phyloP scores from a whole-genome alignment of 306 rosid genomes.

The Cicer cuneatum region DNA sequence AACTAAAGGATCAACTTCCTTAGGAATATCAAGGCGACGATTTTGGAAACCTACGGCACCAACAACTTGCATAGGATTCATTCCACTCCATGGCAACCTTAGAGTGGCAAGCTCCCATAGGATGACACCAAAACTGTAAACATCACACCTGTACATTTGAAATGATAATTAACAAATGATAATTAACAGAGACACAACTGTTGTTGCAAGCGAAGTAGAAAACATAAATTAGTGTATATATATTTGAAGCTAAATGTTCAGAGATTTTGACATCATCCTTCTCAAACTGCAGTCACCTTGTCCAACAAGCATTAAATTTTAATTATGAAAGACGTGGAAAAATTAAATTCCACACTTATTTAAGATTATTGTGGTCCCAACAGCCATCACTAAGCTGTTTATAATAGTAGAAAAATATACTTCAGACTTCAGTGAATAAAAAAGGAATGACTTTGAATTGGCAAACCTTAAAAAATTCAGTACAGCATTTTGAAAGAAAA shows the following conservation, averaged over 20 bases:
- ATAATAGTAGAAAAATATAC: not conserved
- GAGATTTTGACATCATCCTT: conserved; percentile 15
- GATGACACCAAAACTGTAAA: conserved; percentile 97
- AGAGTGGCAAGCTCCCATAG: conserved; percentile 98
- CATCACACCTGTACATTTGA: conserved; percentile 81
- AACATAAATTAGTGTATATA: conserved; percentile 1
- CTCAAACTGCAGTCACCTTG: conserved; percentile 33
- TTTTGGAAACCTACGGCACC: conserved; percentile 99
- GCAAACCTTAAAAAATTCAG: conserved; percentile 3
- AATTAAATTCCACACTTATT: conserved; percentile 18
- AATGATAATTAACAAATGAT: conserved; percentile 31
- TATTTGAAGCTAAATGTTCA: conserved; percentile 7
- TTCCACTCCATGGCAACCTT: conserved; percentile 93
- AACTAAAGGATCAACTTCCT: conserved; percentile 89
- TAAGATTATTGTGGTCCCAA: not conserved
- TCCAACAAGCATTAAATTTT: conserved; percentile 23
- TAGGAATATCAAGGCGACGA: conserved; percentile 94
- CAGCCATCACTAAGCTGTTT: not conserved
- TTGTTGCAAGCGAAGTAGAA: conserved; percentile 15
- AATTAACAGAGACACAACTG: conserved; percentile 27
- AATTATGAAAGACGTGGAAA: not conserved
- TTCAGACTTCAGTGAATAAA: conserved; percentile 18
- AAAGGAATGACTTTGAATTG: not conserved
- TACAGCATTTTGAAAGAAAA: not conserved
- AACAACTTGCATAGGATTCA: conserved; percentile 99